These are phyloP conservation scores for Scutellaria galericulata DNA, from an alignment of 257 asterid species.

Conservation along the genomic window DNA sequence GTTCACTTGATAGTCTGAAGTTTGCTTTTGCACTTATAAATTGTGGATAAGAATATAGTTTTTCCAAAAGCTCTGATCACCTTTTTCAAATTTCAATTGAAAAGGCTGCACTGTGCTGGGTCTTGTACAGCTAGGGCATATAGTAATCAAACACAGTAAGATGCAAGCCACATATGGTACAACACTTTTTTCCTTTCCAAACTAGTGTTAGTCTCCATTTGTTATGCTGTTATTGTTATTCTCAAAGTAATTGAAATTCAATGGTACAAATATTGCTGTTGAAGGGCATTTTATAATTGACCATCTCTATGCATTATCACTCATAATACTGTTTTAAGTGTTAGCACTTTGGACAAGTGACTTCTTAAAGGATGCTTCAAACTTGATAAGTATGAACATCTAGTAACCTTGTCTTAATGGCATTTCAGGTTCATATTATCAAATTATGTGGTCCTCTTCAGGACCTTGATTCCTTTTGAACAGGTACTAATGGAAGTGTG, in stretches of 20 bases:
- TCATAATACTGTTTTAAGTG: conserved; percentile 3
- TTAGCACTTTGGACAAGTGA: conserved; percentile 5
- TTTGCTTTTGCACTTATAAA: conserved; percentile 7
- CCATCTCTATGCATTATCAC: background rate
- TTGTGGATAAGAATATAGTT: conserved; percentile 12
- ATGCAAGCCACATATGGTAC: background rate
- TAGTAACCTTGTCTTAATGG: conserved; percentile 26
- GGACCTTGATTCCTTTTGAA: conserved; percentile 86
- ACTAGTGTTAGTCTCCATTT: background rate
- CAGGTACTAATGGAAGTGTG: conserved; percentile 58
- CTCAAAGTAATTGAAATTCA: background rate
- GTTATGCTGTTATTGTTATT: background rate
- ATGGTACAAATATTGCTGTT: background rate
- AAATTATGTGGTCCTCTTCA: conserved; percentile 88
- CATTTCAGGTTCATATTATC: conserved; percentile 83
- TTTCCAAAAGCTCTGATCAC: background rate
- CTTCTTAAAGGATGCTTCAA: conserved; percentile 25
- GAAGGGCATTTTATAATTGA: background rate
- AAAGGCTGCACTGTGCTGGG: background rate
- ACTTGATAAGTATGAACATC: conserved; percentile 17
- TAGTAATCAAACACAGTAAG: background rate
- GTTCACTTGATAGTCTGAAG: conserved; percentile 4
- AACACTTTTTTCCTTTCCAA: background rate
- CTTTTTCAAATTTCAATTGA: conserved; percentile 13
- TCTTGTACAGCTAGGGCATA: background rate